Conservation (phyloP, 2,329 filamentous ascomycete genomes). For the Madurella fahalii region DNA sequence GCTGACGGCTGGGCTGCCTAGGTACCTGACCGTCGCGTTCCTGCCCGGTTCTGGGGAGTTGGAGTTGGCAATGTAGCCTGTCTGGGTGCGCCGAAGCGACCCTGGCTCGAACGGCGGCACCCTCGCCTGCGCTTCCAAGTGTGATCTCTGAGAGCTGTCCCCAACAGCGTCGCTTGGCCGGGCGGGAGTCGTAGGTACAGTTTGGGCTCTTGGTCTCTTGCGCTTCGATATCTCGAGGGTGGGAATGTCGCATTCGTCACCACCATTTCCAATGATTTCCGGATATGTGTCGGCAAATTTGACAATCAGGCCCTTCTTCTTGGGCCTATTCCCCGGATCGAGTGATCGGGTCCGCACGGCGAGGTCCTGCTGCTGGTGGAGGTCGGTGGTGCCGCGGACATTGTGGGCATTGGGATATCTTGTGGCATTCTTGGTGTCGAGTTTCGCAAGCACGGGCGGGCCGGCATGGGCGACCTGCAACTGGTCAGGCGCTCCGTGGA, state of each 20-base stretch:
- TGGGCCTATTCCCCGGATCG: slow-evolving; percentile 44
- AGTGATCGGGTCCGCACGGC: slow-evolving; percentile 40
- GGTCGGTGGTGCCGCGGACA: slow-evolving; percentile 37
- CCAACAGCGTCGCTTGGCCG: slow-evolving; percentile 27
- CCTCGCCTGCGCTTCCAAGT: slow-evolving; percentile 24
- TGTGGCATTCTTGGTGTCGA: slow-evolving; percentile 53
- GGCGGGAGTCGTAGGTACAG: slow-evolving; percentile 32
- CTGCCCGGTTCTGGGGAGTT: slow-evolving; percentile 28
- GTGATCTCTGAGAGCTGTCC: slow-evolving; percentile 22
- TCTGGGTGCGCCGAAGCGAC: slow-evolving; percentile 54
- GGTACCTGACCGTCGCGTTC: slow-evolving; percentile 29
- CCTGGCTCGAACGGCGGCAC: slow-evolving; percentile 51
- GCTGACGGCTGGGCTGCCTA: slow-evolving; percentile 33
- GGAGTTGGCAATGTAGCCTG: slow-evolving; percentile 44
- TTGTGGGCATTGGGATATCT: slow-evolving; percentile 53
- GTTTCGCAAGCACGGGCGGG: slow-evolving; percentile 46
- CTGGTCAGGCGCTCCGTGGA: slow-evolving; percentile 53
- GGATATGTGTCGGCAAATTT: slow-evolving; percentile 69
- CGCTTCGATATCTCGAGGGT: slow-evolving; percentile 65
- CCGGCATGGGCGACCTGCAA: slow-evolving; percentile 50
- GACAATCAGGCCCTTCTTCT: slow-evolving; percentile 69
- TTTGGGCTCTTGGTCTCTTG: slow-evolving; percentile 41
- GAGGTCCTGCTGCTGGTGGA: slow-evolving; percentile 40
- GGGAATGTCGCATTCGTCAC: slow-evolving; percentile 75
- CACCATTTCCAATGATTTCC: slow-evolving; percentile 84